Percentiles rank a stretch among this genome's conserved stretches.
These are phyloP conservation scores for Trichoderma sp. DNA, from an alignment of 2,329 filamentous ascomycete species.

Conservation along the genomic window DNA sequence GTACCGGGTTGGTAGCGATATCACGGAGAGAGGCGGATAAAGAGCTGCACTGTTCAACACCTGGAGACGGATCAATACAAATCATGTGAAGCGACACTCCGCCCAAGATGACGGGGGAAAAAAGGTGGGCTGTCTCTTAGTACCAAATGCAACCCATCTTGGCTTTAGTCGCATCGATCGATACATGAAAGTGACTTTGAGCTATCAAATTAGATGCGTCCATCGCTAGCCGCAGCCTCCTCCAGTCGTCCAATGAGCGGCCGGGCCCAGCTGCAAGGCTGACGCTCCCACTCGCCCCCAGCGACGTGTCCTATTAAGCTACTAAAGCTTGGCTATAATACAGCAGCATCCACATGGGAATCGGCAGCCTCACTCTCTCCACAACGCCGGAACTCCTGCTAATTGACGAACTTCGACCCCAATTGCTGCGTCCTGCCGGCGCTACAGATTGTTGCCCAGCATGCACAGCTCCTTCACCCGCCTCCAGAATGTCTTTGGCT, in stretches of 20 bases:
- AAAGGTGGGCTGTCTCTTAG: neutral
- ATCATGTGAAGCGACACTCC: neutral
- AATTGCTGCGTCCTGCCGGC: neutral
- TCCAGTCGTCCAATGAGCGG: neutral
- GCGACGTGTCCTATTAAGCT: conserved; percentile 19
- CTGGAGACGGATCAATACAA: neutral
- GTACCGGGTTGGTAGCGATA: neutral
- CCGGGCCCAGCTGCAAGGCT: conserved; percentile 1
- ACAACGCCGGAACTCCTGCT: neutral
- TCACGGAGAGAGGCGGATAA: neutral
- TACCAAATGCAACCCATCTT: neutral
- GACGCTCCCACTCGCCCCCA: neutral
- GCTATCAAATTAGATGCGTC: neutral
- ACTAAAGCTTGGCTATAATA: neutral
- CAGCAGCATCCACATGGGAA: neutral
- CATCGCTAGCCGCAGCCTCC: neutral
- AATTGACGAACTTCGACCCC: neutral
- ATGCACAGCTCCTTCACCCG: conserved; percentile 91
- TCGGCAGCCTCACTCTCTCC: neutral
- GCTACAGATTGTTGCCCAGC: conserved; percentile 32
- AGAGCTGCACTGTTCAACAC: neutral
- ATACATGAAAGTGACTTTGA: neutral
- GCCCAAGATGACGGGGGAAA: neutral
- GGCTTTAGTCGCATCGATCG: neutral
- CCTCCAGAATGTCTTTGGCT: conserved; percentile 90